phyloP scores from a whole-genome alignment of 2,329 filamentous ascomycete species.

The Coniochaeta sp. region DNA sequence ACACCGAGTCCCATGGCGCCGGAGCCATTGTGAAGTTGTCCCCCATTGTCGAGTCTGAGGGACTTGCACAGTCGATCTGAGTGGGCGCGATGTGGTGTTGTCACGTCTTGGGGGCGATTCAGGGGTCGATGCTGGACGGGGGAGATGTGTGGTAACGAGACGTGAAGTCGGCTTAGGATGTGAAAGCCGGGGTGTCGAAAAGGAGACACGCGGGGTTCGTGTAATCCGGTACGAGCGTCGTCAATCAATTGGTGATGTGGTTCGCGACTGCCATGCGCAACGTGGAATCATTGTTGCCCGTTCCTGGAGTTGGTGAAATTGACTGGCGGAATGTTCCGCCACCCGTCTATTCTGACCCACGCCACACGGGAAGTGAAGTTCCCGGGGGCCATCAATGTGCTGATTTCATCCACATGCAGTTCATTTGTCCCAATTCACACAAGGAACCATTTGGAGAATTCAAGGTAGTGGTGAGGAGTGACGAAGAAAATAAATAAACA shows the following conservation, averaged over 20 bases:
- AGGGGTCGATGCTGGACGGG: no score
- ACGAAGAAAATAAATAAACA: no score
- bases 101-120: neutral
- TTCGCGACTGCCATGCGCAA: neutral
- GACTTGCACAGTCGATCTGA: neutral
- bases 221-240: neutral
- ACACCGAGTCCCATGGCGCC: slow-evolving; percentile 27
- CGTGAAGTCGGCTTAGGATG: no score
- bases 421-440: no score
- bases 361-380: neutral
- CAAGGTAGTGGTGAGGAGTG: no score
- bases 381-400: neutral
- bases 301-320: neutral
- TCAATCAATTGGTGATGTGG: neutral
- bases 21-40: slow-evolving; percentile 13
- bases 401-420: no score
- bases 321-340: neutral
- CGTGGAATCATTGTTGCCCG: neutral
- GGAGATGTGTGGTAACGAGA: no score
- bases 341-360: neutral
- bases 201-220: no score
- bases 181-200: no score
- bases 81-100: neutral
- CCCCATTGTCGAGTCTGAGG: neutral
- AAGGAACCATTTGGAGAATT: no score